Evolutionary conservation across 495 filamentous ascomycete species (phyloP).

Genomic region (Hypomontagnella monticulosa): DNA sequence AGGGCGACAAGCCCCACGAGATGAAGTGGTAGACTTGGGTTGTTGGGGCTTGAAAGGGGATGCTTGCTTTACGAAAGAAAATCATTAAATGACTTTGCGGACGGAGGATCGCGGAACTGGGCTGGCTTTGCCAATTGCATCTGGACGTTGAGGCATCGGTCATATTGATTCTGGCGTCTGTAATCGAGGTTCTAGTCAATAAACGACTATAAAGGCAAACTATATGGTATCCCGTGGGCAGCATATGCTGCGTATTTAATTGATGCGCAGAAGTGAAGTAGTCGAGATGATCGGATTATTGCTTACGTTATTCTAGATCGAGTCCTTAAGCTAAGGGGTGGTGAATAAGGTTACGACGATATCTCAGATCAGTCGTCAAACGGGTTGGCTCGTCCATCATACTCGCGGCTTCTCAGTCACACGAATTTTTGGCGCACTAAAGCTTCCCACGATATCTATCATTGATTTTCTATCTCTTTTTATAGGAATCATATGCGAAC

Average conservation of each 20-base stretch:
- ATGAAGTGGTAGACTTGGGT: conserved; percentile 80
- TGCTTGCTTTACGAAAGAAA: conserved; percentile 50
- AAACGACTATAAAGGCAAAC: conserved; percentile 52
- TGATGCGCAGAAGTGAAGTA: background rate
- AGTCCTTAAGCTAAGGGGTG: background rate
- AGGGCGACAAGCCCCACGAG: conserved; percentile 97
- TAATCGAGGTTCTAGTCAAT: conserved; percentile 68
- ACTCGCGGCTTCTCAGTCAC: too few relatives aligned
- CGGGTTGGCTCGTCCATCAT: too few relatives aligned
- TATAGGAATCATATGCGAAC: conserved; percentile 2
- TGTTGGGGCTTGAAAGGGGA: conserved; percentile 38
- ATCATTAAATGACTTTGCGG: conserved; percentile 47
- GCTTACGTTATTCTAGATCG: background rate
- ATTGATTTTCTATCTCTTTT: background rate
- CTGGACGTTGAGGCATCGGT: conserved; percentile 65
- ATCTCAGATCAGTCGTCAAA: too few relatives aligned
- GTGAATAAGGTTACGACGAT: background rate
- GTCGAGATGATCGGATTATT: background rate
- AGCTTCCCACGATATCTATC: too few relatives aligned
- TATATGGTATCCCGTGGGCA: conserved; percentile 12
- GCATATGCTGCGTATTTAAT: conserved; percentile 3
- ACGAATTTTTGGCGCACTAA: too few relatives aligned
- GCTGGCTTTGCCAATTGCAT: conserved; percentile 66
- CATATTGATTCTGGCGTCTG: conserved; percentile 66
- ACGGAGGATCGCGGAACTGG: conserved; percentile 56